Base-by-base conservation (phyloP, 208 protist genomes). In the Acanthamoeba triangularis region DNA sequence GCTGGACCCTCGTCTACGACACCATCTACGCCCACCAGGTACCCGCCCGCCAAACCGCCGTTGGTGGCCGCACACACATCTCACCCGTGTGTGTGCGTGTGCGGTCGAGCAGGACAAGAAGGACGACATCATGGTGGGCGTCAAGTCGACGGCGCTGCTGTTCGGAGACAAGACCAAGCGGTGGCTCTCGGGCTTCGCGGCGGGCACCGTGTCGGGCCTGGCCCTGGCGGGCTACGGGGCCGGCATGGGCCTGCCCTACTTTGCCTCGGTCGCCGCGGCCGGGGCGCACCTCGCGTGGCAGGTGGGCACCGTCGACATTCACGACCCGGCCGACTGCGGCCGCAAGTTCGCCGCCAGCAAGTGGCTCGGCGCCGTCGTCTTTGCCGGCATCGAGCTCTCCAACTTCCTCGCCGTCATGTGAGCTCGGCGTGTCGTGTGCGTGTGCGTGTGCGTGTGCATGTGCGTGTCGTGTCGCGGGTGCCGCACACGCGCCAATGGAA, bases 1-100 rank as follows among this genome's bases (percentile, higher is more conserved):
- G 47, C 44, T 99, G 98, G 98, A 99, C 98, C 28, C 35, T 99
- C 23, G 82, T 97, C n/a, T 99, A 99, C 95, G 98, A 99, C 93
- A 99, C 98, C 20, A 98, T 99, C 54, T 99, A 99, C 93, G 98
- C 98, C 11, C 98, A 98, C 88, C 98, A 98, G 87, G 87, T 91
- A 28, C 65, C 13, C 65, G 7, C 28, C 30, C 28, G 16, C 52
- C n/a, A n/a, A n/a, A n/a, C n/a, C n/a, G n/a, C n/a, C n/a, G n/a
- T 85, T 54, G 76, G 6, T 30, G 10, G 6, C 35, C n/a, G n/a
- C n/a, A n/a, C n/a, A n/a, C n/a, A n/a, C n/a, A n/a, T n/a, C n/a
- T n/a, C n/a, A n/a, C n/a, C n/a, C n/a, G n/a, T n/a, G n/a, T n/a
- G n/a, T n/a, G n/a, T n/a, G n/a, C n/a, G n/a, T n/a, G n/a, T n/a